A percentile compares a stretch with the other conserved stretches of the same genome.
These are phyloP conservation scores for Evernia prunastri DNA, from an alignment of 495 filamentous ascomycete genomes.

Conservation along the genomic window DNA sequence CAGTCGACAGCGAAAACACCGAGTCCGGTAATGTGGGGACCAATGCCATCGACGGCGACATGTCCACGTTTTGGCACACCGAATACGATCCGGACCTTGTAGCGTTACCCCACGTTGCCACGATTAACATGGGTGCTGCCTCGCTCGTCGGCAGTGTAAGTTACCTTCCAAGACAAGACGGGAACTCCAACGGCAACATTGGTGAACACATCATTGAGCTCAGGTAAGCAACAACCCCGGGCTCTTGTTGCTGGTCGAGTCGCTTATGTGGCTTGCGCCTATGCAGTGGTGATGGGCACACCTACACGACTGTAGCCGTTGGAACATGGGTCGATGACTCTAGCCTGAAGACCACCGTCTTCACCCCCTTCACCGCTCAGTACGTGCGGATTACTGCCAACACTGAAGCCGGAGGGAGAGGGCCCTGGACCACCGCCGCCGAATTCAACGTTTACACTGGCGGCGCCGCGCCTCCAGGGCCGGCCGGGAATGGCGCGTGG, in stretches of 20 bases:
- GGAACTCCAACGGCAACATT: slow-evolving; percentile 20
- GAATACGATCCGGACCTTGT: slow-evolving; percentile 9
- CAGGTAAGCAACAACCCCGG: slow-evolving; percentile 4
- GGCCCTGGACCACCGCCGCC: slow-evolving; percentile 35
- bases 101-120: slow-evolving; percentile 18
- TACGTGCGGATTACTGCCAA: slow-evolving; percentile 36
- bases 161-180: slow-evolving; percentile 25
- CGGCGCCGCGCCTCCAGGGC: background rate
- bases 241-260: background rate
- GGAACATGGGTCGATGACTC: slow-evolving; percentile 41
- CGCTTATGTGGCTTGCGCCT: background rate
- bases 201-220: slow-evolving; percentile 16
- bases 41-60: slow-evolving; percentile 21
- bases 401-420: slow-evolving; percentile 34
- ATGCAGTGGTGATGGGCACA: slow-evolving; percentile 34
- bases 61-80: slow-evolving; percentile 22
- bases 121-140: slow-evolving; percentile 18
- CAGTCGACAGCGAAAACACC: slow-evolving; percentile 18
- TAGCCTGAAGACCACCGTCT: slow-evolving; percentile 37
- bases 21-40: slow-evolving; percentile 10
- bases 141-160: slow-evolving; percentile 17
- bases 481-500: slow-evolving; percentile 34
- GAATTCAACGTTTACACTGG: slow-evolving; percentile 27
- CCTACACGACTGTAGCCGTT: slow-evolving; percentile 36
- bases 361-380: slow-evolving; percentile 33